Conservation (phyloP, 768 basidiomycete genomes). For the Amanita molliuscula region DNA sequence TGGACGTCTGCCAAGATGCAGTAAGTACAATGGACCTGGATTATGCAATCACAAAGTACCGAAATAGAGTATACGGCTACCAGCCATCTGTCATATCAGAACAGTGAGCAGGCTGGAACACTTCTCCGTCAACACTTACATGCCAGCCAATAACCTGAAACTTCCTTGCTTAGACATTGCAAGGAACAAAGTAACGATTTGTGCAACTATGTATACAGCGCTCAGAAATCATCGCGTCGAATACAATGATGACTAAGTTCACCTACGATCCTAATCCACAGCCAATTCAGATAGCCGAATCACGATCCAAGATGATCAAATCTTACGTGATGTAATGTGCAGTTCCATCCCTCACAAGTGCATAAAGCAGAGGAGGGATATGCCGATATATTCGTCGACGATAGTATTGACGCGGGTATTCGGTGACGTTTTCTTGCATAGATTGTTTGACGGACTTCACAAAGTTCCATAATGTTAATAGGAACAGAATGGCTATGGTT, state of each 20-base stretch:
- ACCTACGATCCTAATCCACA: not conserved
- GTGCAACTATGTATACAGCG: not conserved
- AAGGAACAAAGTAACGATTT: not conserved
- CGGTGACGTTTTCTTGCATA: not conserved
- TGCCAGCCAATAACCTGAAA: not conserved
- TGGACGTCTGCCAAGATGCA: not conserved
- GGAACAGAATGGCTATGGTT: not conserved
- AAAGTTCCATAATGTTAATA: not conserved
- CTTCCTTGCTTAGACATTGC: not conserved
- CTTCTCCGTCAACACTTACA: not conserved
- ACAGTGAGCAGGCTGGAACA: not conserved
- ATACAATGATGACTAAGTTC: not conserved
- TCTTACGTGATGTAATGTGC: not conserved
- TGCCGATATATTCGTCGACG: not conserved
- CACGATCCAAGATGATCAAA: not conserved
- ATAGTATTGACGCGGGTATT: no score
- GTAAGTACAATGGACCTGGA: not conserved
- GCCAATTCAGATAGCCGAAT: not conserved
- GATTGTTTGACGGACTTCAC: not conserved
- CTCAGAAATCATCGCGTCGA: not conserved
- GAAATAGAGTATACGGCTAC: not conserved
- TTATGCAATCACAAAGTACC: not conserved
- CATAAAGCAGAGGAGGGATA: not conserved
- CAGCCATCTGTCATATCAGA: not conserved
- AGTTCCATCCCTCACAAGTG: not conserved